These are phyloP conservation scores for Metschnikowia similis DNA, from an alignment of 805 yeast species.

Conservation along the genomic window DNA sequence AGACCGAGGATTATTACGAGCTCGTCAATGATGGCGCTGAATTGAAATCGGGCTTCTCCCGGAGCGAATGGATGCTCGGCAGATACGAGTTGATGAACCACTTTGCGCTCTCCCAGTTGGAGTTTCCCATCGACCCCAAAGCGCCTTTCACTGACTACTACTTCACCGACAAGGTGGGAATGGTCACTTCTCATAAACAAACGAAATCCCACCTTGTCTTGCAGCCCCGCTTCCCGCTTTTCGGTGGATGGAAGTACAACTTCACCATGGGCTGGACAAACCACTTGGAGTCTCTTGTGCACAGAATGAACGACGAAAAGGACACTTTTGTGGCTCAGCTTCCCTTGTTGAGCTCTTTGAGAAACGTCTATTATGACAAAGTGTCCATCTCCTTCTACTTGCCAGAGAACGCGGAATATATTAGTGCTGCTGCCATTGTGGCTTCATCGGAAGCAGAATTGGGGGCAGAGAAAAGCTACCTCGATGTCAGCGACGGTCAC, in stretches of 20 bases:
- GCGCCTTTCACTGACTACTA: conserved; percentile 52
- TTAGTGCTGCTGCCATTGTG: conserved; percentile 56
- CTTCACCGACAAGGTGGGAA: conserved; percentile 87
- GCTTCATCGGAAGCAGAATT: conserved; percentile 28
- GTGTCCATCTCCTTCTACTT: conserved; percentile 61
- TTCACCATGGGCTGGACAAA: conserved; percentile 94
- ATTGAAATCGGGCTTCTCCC: conserved; percentile 67
- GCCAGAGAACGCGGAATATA: conserved; percentile 78
- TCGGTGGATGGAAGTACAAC: conserved; percentile 95
- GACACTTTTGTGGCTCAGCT: conserved; percentile 57
- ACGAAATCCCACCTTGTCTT: conserved; percentile 48
- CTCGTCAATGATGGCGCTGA: conserved; percentile 70
- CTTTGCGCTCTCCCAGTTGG: conserved; percentile 59
- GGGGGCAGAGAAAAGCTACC: conserved; percentile 49
- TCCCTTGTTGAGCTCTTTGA: conserved; percentile 71
- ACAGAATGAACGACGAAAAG: conserved; percentile 29
- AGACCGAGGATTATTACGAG: conserved; percentile 81
- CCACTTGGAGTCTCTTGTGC: conserved; percentile 50
- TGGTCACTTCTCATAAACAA: conserved; percentile 71
- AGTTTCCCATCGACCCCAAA: conserved; percentile 43
- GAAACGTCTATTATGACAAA: conserved; percentile 62
- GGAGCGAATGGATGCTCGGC: conserved; percentile 70
- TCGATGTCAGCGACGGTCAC: conserved; percentile 77
- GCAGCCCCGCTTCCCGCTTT: conserved; percentile 87
- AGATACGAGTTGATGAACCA: conserved; percentile 44